Conservation (phyloP, 2,329 filamentous ascomycete species). For the Fusarium sp. region DNA sequence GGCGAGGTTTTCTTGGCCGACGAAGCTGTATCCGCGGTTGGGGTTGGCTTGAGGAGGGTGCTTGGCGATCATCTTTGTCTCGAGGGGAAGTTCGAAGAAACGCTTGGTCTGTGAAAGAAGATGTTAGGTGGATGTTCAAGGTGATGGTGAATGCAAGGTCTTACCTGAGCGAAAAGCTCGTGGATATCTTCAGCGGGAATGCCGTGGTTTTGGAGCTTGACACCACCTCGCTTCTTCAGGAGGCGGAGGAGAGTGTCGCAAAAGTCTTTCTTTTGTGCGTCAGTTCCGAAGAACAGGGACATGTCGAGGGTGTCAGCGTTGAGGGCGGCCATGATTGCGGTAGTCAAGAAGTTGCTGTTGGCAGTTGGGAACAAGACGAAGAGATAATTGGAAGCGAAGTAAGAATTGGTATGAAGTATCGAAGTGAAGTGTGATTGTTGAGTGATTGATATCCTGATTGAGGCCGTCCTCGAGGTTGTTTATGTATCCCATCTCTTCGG, state of each 20-base stretch:
- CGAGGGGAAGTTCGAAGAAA: constrained; percentile 54
- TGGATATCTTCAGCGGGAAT: constrained; percentile 45
- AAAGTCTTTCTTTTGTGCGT: constrained; percentile 44
- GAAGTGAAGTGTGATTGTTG: neutral
- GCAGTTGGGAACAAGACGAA: neutral
- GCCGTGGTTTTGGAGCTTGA: constrained; percentile 49
- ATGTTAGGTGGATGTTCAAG: neutral
- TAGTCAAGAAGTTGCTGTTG: too few relatives aligned
- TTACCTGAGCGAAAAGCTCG: constrained; percentile 40
- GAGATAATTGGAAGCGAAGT: neutral
- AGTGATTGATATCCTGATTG: neutral
- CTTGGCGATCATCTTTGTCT: constrained; percentile 52
- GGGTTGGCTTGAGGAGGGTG: constrained; percentile 54
- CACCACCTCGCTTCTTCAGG: constrained; percentile 45
- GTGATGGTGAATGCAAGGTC: neutral
- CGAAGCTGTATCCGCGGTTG: constrained; percentile 56
- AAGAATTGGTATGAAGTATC: neutral
- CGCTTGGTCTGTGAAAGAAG: constrained; percentile 36
- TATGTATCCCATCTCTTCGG: constrained; percentile 30
- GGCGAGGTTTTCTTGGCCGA: constrained; percentile 55
- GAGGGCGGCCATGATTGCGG: constrained; percentile 29
- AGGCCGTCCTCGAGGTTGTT: neutral
- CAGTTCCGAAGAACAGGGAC: constrained; percentile 51
- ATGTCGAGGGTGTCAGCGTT: constrained; percentile 47
- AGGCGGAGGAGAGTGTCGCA: constrained; percentile 44